Conservation (phyloP, 2,329 filamentous ascomycete genomes). For the Penicillium frequentans region DNA sequence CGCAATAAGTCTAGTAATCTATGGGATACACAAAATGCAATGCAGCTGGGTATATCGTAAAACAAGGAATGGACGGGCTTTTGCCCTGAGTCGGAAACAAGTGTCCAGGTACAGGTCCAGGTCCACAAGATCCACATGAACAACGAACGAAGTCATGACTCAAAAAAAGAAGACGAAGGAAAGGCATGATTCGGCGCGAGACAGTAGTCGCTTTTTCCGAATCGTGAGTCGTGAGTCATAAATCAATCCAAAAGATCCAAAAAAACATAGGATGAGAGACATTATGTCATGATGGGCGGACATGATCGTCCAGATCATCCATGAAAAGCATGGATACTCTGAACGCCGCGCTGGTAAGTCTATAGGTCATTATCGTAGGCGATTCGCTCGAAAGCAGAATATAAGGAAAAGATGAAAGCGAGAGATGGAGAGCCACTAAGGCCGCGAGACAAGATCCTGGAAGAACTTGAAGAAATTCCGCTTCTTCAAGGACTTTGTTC, state of each 20-base stretch:
- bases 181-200: constrained; percentile 31
- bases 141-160: constrained; percentile 12
- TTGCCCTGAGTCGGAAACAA: constrained; percentile 1
- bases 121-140: background rate
- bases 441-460: constrained; percentile 41
- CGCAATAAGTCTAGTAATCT: constrained; percentile 5
- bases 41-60: constrained; percentile 16
- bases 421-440: constrained; percentile 15
- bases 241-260: constrained; percentile 10
- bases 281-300: constrained; percentile 30
- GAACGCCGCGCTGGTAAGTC: constrained; percentile 20
- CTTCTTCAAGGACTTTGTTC: constrained; percentile 41
- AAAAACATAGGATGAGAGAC: constrained; percentile 17
- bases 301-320: background rate
- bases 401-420: background rate
- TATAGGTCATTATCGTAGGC: constrained; percentile 29
- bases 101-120: no score
- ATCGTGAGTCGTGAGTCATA: constrained; percentile 32
- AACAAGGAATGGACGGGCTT: constrained; percentile 18
- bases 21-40: constrained; percentile 9
- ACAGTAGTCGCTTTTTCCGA: constrained; percentile 34
- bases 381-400: constrained; percentile 10
- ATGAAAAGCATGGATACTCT: background rate
- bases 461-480: constrained; percentile 47
- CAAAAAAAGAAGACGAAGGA: constrained; percentile 21